Evolutionary conservation across 768 basidiomycete genomes (phyloP).

Genomic region (Cystofilobasidium macerans): DNA sequence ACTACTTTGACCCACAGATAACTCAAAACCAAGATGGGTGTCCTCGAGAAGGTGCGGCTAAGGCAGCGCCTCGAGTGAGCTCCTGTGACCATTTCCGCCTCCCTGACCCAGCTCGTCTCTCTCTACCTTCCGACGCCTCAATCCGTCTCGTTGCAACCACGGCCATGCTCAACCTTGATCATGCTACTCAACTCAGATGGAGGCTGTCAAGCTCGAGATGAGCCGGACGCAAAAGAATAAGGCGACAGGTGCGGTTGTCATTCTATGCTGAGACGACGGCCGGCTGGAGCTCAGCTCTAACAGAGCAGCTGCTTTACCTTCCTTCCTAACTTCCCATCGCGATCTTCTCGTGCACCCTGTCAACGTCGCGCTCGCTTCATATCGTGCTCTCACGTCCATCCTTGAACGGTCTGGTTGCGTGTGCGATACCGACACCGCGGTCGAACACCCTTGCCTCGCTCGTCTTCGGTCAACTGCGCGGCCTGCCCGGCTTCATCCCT

Average conservation of each 20-base stretch:
- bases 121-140: neutral
- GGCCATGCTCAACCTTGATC: neutral
- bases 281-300: neutral
- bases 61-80: constrained; percentile 11
- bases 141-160: neutral
- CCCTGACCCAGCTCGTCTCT: neutral
- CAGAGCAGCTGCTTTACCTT: neutral
- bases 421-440: no score
- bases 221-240: constrained; percentile 74
- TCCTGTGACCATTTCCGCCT: no score
- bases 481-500: neutral
- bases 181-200: constrained; percentile 50
- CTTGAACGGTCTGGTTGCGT: no score
- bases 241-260: constrained; percentile 42
- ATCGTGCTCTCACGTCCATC: no score
- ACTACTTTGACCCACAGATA: no score
- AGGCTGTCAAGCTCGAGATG: constrained; percentile 64
- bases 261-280: constrained; percentile 26
- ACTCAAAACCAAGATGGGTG: constrained; percentile 89
- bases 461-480: neutral
- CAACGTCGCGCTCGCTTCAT: neutral
- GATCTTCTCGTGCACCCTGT: constrained; percentile 22
- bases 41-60: constrained; percentile 67
- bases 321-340: neutral
- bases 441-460: neutral